phyloP scores from a whole-genome alignment of 208 protist species.

The Trypanosoma boissoni region DNA sequence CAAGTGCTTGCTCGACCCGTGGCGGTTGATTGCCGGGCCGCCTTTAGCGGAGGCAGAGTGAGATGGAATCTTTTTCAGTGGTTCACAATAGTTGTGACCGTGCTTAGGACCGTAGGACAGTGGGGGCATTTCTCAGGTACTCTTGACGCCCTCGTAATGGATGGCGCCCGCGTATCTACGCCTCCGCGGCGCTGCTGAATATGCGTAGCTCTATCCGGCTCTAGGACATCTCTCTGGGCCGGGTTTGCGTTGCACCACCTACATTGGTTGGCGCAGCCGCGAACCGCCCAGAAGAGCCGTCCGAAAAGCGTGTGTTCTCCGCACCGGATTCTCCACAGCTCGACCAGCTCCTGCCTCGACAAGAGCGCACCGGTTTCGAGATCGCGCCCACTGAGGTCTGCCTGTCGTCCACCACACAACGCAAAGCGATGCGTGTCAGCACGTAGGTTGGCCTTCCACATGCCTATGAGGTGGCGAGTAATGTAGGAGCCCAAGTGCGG shows the following conservation, averaged over 20 bases:
- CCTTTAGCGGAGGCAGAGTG: not conserved
- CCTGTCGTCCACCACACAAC: not conserved
- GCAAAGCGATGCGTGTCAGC: not conserved
- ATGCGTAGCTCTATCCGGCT: not conserved
- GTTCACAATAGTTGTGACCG: not conserved
- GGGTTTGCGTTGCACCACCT: not conserved
- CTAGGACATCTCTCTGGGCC: not conserved
- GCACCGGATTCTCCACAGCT: not conserved
- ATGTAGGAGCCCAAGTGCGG: not conserved
- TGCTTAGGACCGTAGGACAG: not conserved
- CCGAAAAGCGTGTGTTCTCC: not conserved
- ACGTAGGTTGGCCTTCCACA: not conserved
- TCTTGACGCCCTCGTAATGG: too few relatives aligned
- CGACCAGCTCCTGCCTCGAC: not conserved
- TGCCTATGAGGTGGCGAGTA: not conserved
- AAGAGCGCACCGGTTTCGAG: not conserved
- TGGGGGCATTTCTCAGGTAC: not conserved
- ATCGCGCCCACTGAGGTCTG: not conserved
- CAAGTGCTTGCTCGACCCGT: too few relatives aligned
- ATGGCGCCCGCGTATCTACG: not conserved
- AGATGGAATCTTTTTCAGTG: not conserved
- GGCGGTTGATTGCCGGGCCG: too few relatives aligned
- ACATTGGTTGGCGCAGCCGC: not conserved
- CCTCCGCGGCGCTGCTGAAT: not conserved
- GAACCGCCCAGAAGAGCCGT: not conserved